A percentile compares a stretch with the other conserved stretches of the same genome.
phyloP scores from a whole-genome alignment of 2,329 filamentous ascomycete species.

The Colletotrichum sp. region DNA sequence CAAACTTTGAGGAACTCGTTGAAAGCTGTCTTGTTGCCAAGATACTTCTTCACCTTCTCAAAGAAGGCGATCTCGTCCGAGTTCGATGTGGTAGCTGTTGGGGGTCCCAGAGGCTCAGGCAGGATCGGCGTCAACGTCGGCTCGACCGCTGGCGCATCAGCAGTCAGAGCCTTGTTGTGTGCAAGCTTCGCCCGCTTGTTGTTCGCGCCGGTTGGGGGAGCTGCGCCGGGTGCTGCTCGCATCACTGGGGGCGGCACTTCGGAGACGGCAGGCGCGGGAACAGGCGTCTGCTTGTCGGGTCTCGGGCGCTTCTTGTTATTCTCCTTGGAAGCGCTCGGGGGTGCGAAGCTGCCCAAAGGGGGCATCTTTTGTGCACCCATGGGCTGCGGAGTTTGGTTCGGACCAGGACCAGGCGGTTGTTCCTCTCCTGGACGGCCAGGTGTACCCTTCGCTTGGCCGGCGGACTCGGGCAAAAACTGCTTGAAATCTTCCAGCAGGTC shows the following conservation, averaged over 20 bases:
- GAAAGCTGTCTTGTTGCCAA: slow-evolving; percentile 90
- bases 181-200: slow-evolving; percentile 76
- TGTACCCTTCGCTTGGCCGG: slow-evolving; percentile 56
- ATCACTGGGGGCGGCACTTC: slow-evolving; percentile 47
- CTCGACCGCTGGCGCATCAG: slow-evolving; percentile 71
- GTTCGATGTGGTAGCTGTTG: slow-evolving; percentile 73
- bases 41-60: slow-evolving; percentile 94
- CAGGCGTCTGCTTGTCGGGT: slow-evolving; percentile 58
- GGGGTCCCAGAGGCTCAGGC: slow-evolving; percentile 84
- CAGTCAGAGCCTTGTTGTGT: slow-evolving; percentile 64
- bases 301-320: slow-evolving; percentile 82
- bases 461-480: slow-evolving; percentile 93
- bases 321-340: slow-evolving; percentile 84
- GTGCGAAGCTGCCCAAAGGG: slow-evolving; percentile 93
- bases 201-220: slow-evolving; percentile 38
- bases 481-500: slow-evolving; percentile 98
- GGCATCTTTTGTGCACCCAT: slow-evolving; percentile 78
- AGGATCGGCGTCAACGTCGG: slow-evolving; percentile 88
- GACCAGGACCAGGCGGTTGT: slow-evolving; percentile 51
- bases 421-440: slow-evolving; percentile 70
- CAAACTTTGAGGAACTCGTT: slow-evolving; percentile 97
- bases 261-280: slow-evolving; percentile 47
- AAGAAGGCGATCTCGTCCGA: slow-evolving; percentile 93
- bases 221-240: slow-evolving; percentile 17
- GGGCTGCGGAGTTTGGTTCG: slow-evolving; percentile 61